Base-by-base conservation (phyloP, 345 rosid species). In the Firmiana major region DNA sequence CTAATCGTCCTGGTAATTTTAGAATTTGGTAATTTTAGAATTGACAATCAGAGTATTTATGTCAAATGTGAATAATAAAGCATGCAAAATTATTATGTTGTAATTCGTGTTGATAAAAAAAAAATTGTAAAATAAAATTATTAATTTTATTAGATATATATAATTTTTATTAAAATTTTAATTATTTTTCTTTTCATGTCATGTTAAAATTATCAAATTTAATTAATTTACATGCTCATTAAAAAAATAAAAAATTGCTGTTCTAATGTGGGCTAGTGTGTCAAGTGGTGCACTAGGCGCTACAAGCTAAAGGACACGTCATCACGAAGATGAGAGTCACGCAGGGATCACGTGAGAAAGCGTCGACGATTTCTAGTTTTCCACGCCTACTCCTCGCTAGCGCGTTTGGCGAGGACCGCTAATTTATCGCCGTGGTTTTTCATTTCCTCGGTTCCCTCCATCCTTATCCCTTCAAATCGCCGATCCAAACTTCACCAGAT, bases 381-480 rank as follows among this genome's bases (percentile, higher is more conserved):
- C 43, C 43, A 49, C 74, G 58, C 42, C 74, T 10, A 63, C 72
- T 58, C 75, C 74, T 77, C 63, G 62, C 48, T 26, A 3, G 17
- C 17, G 34, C 34, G 3, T 31, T 31, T 31, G 34, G 34, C 34
- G 64, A 83, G 71, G 78, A 78, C 36, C 57, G 26, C 43, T 74
- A 77, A 84, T 82, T 80, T 77, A 86, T 84, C 84, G 89, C 82
- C 87, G 86, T 69, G 66, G 84, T 81, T 79, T 82, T 82, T 78
- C 80, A 77, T 86, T 84, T 84, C 83, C 86, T 83, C 85, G 85
- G 81, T 51, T 75, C 63, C 67, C 36, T 66, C 53, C 71, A 43
- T 8, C 53, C 71, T 66, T 66, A 42, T 21, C 31, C 53, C 34
- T 21, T 16, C 31, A 66, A 43, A 42, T 66, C 51, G 71, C 71